Conservation (phyloP, 2,329 filamentous ascomycete genomes). For the Colletotrichum higginsianum region DNA sequence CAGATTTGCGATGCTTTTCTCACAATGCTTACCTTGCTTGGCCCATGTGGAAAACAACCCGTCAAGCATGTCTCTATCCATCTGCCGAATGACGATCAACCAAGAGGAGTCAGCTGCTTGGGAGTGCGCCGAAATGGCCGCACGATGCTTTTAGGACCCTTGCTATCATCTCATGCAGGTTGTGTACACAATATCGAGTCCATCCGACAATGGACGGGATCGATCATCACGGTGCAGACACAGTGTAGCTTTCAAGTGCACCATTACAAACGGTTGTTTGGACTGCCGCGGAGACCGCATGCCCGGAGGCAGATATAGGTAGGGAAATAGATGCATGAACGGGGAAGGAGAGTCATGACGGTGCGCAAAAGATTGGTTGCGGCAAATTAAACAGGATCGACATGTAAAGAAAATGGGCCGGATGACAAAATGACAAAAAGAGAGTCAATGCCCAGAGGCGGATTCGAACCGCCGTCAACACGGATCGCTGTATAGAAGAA, state of each 20-base stretch:
- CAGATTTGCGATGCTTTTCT: neutral
- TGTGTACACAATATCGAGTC: neutral
- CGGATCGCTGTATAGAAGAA: constrained; percentile 40
- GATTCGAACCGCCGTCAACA: constrained; percentile 45
- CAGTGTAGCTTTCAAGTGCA: neutral
- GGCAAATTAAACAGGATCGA: neutral
- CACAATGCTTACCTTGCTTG: neutral
- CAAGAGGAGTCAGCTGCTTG: constrained; percentile 24
- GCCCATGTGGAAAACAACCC: neutral
- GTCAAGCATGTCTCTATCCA: neutral
- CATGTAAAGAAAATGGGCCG: no score
- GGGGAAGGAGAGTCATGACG: neutral
- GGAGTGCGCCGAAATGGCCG: constrained; percentile 25
- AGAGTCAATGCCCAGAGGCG: constrained; percentile 38
- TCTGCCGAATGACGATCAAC: constrained; percentile 33
- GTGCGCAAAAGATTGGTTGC: neutral
- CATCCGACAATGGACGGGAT: neutral
- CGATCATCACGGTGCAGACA: neutral
- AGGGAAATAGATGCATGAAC: no score
- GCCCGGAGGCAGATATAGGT: neutral
- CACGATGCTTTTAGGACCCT: constrained; percentile 33
- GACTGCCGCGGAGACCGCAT: neutral
- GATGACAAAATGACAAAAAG: neutral
- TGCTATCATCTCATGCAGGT: constrained; percentile 12
- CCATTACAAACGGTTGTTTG: neutral